These are phyloP conservation scores for Cordyceps farinosa DNA, from an alignment of 2,329 filamentous ascomycete species.

Conservation along the genomic window DNA sequence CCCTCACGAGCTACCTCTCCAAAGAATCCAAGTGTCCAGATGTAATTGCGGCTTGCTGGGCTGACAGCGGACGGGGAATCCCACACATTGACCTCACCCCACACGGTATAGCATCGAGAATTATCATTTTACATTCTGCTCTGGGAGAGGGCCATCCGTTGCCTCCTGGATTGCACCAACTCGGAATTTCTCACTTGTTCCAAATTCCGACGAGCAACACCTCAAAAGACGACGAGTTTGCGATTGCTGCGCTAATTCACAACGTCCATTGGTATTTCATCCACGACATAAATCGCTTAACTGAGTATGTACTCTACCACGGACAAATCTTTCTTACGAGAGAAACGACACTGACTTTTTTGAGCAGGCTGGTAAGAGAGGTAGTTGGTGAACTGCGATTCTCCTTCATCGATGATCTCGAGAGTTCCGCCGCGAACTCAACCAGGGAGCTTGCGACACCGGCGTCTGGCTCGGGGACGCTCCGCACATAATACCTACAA, in stretches of 20 bases:
- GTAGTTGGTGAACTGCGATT: constrained; percentile 14
- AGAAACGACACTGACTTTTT: neutral
- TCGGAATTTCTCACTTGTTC: neutral
- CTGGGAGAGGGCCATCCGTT: constrained; percentile 8
- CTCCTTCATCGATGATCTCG: constrained; percentile 8
- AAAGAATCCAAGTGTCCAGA: constrained; percentile 15
- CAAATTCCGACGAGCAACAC: neutral
- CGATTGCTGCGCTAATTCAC: constrained; percentile 10
- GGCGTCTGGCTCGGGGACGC: neutral
- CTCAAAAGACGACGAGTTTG: constrained; percentile 7
- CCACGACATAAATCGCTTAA: constrained; percentile 13
- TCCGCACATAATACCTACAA: neutral
- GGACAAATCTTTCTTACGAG: no score
- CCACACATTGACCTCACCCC: constrained; percentile 5
- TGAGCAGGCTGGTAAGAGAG: constrained; percentile 2
- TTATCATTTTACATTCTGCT: constrained; percentile 13
- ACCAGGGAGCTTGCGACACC: neutral
- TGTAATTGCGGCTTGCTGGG: constrained; percentile 13
- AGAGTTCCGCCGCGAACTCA: neutral
- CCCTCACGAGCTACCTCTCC: constrained; percentile 12
- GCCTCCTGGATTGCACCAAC: constrained; percentile 8
- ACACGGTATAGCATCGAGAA: constrained; percentile 8
- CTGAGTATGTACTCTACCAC: neutral
- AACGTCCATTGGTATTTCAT: constrained; percentile 15
- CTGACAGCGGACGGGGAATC: neutral